Evolutionary conservation across 805 yeast species (phyloP), one percentile per base, ranked within the genome.

Genomic region (Candida insectalens): DNA sequence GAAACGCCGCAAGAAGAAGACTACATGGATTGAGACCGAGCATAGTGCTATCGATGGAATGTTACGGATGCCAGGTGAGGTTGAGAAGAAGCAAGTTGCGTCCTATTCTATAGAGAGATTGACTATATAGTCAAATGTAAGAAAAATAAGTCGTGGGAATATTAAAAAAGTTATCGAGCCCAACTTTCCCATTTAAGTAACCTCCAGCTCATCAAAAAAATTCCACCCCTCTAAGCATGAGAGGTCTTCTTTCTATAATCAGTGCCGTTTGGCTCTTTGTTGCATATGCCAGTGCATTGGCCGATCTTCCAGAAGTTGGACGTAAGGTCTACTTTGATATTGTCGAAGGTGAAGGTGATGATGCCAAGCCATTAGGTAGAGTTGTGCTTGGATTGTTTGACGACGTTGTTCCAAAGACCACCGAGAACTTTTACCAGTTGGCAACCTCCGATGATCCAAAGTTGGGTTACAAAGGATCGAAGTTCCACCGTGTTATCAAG

Each of bases 321-420:
- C 71, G 76, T 54, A 77, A 76, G 60, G 95, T 89, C 22, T 89
- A 66, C 63, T 87, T 88, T 49, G 96, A 89, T 54, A 65, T 88
- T 43, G 67, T 74, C 45, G 88, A 84, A 54, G 96, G 85, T 39
- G 92, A 74, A 35, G 50, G 50, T 45, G 87, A 83, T 48, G 94
- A 82, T 37, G 45, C 48, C 6, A 63, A 77, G 55, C 49, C 63
- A 4, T 62, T 88, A 30, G 97, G 97, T 30, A 73, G 94, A 53
- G 69, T 89, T 43, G 82, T 78, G 38, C 67, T 89, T 55, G 97
- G 96, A 9, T 68, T 89, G 34, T 89, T 77, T 54, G 96, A 96
- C 30, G 72, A 76, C 17, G 83, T 74, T 32, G 89, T 80, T 26
- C 95, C 94, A 47, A 82, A 80, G 59, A 88, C 96, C 19, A 92